Evolutionary conservation across 345 rosid species (phyloP).

Genomic region (Fremontodendron californicum): DNA sequence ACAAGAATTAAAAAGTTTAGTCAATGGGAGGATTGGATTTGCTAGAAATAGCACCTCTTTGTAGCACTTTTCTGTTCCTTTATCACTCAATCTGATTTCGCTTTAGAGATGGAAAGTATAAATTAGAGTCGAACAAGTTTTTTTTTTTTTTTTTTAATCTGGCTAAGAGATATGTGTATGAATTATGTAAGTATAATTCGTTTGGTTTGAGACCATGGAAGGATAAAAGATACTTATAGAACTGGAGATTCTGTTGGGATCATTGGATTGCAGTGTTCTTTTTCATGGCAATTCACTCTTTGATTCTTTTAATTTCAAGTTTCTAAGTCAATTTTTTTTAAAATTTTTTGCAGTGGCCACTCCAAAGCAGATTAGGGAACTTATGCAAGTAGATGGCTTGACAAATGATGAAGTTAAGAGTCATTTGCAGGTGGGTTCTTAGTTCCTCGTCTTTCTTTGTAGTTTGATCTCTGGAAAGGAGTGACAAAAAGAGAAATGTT

Average conservation of each 20-base stretch:
- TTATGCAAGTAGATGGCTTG: constrained; percentile 91
- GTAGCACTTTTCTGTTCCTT: neutral
- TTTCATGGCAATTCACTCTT: neutral
- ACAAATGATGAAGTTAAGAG: constrained; percentile 99
- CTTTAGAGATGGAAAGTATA: neutral
- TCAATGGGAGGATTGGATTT: neutral
- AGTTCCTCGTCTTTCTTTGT: neutral
- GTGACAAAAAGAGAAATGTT: neutral
- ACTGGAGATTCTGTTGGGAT: constrained; percentile 3
- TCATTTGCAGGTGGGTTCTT: constrained; percentile 76
- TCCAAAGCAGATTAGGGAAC: constrained; percentile 94
- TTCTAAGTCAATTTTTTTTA: neutral
- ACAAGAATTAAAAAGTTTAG: constrained; percentile 2
- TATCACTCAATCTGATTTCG: neutral
- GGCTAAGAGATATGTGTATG: neutral
- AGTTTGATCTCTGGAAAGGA: constrained; percentile 13
- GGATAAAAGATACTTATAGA: neutral
- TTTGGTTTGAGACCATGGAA: neutral
- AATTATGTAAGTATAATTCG: neutral
- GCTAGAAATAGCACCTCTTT: neutral
- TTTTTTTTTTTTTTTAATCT: neutral
- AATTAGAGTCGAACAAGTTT: neutral
- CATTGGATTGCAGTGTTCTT: neutral
- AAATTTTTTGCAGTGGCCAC: constrained; percentile 66
- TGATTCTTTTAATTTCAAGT: constrained; percentile 11